These are phyloP conservation scores for Collariella sp. DNA, from an alignment of 495 filamentous ascomycete species.

Conservation along the genomic window DNA sequence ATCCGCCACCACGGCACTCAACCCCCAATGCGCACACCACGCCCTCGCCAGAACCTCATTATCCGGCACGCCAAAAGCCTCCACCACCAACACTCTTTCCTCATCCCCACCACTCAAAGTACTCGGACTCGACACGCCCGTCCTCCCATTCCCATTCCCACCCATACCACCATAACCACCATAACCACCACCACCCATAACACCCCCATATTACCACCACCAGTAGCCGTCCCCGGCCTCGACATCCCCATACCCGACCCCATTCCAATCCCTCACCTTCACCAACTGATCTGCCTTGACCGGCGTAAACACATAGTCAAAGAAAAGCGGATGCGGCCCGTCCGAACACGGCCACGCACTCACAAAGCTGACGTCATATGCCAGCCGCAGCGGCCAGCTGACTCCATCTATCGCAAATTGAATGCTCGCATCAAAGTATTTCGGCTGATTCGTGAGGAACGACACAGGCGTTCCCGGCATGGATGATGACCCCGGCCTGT, in stretches of 20 bases:
- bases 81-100: slow-evolving; percentile 57
- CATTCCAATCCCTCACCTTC: slow-evolving; percentile 53
- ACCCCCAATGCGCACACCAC: slow-evolving; percentile 63
- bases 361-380: slow-evolving; percentile 59
- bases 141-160: background rate
- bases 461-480: background rate
- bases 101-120: slow-evolving; percentile 29
- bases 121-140: slow-evolving; percentile 14
- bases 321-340: slow-evolving; percentile 62
- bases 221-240: too few species aligned
- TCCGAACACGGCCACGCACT: slow-evolving; percentile 56
- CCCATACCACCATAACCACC: background rate
- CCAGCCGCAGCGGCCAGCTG: slow-evolving; percentile 53
- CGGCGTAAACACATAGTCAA: slow-evolving; percentile 50
- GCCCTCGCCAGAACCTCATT: slow-evolving; percentile 67
- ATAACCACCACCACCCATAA: slow-evolving; percentile 12
- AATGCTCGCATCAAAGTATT: slow-evolving; percentile 53
- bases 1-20: slow-evolving; percentile 58
- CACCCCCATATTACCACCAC: slow-evolving; percentile 11
- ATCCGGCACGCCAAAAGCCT: slow-evolving; percentile 60
- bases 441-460: slow-evolving; percentile 12
- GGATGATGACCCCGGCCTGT: background rate
- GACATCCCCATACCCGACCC: slow-evolving; percentile 20
- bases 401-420: slow-evolving; percentile 58
- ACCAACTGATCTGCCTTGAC: slow-evolving; percentile 53